These are phyloP conservation scores for Olyra latifolia DNA, from an alignment of 176 grass and related monocot genomes.

Conservation along the genomic window DNA sequence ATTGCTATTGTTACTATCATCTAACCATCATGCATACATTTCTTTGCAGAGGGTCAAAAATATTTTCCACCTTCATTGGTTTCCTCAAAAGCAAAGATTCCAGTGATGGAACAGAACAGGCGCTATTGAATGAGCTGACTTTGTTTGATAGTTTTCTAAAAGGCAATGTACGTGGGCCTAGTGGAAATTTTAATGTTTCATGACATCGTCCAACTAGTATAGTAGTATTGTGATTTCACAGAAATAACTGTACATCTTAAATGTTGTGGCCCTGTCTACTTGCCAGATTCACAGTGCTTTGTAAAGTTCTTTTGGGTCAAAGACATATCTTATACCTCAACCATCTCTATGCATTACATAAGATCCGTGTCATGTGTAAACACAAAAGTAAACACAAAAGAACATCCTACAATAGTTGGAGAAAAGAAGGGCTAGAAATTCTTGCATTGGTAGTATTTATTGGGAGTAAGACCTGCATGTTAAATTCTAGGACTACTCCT, in stretches of 20 bases:
- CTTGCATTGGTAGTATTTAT: background rate
- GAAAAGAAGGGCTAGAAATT: background rate
- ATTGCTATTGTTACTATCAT: background rate
- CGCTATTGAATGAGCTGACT: conserved; percentile 63
- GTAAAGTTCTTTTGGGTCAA: background rate
- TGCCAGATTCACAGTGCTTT: background rate
- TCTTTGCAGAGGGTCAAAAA: conserved; percentile 74
- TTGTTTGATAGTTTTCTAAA: conserved; percentile 72
- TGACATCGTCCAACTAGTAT: conserved; percentile 2
- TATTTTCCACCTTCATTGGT: conserved; percentile 84
- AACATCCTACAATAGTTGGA: background rate
- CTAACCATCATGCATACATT: conserved; percentile 23
- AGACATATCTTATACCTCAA: background rate
- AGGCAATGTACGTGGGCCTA: conserved; percentile 66
- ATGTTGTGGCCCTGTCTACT: conserved; percentile 3
- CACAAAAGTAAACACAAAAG: background rate
- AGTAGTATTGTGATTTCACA: conserved; percentile 16
- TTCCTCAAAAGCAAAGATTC: conserved; percentile 93
- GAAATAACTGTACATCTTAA: conserved; percentile 8
- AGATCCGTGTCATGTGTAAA: background rate
- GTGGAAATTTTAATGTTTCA: conserved; percentile 5
- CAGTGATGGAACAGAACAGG: conserved; percentile 74
- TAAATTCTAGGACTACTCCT: background rate
- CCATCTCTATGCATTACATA: background rate
- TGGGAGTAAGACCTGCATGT: background rate